Base-by-base conservation (phyloP, 805 yeast genomes). In the Tetrapisispora taiwanensis region DNA sequence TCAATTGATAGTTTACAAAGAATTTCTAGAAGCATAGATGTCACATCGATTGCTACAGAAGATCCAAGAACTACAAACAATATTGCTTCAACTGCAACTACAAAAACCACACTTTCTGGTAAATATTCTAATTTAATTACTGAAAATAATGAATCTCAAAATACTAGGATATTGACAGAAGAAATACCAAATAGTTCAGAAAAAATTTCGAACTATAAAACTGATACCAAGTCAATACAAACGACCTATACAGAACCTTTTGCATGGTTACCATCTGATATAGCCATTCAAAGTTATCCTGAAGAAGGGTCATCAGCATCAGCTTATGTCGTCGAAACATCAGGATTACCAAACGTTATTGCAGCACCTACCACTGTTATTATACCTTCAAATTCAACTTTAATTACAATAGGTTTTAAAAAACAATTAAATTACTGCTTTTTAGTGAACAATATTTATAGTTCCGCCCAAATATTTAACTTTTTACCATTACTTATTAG, bases 391-490 rank as follows among this genome's bases (percentile, higher is more conserved):
- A 53, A 52, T 30, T 52, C 56, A 34, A 44, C 52, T 15, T 38
- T 55, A 19, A 52, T 59, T 22, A 54, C 59, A 0, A 40, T 59
- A 24, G 62, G 60, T 13, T 88, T 89, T 71, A 78, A 79, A 54
- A 66, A 77, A 46, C 75, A 80, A 3, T 75, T 87, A 65, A 88
- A 86, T 64, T 89, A 88, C 63, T 84, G 85, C 55, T 87, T 87
- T 52, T 84, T 90, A 51, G 92, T 75, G 51, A 84, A 71, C 52
- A 79, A 89, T 56, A 84, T 92, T 47, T 86, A 72, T 60, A 89
- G 97, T 51, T 84, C 95, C 51, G 83, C 76, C 33, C 90, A 81
- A 32, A 72, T 68, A 24, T 64, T 58, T 53, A 79, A 71, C 56
- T 87, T 80, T 62, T 71, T 90, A 55, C 96, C 97, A 13, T 62